Base-by-base conservation (phyloP, 1,284 basidiomycete species). In the Heterobasidion irregulare region DNA sequence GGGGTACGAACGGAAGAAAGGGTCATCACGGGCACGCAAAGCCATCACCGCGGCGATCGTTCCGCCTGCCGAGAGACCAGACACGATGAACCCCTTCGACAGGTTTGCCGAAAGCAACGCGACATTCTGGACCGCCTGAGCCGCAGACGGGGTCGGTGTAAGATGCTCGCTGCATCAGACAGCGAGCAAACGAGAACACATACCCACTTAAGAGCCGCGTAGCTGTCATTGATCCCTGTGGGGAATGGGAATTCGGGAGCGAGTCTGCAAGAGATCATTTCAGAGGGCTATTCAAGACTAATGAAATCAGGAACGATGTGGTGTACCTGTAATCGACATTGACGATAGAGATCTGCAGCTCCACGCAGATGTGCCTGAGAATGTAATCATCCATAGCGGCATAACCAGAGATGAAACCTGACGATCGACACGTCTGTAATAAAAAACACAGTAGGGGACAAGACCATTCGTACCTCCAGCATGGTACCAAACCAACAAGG, bases 1-100 rank as follows among this genome's bases (percentile, higher is more conserved):
- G 46, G 33, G 53, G 10, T 35, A 43, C 13, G 26, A 10, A 2
- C 15, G 19, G 35, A 60, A 55, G 43, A 60, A 54, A 2, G 53
- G 53, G 33, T 62, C 56, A 41, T 62, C 58, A 7, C 56, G 52
- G 3, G 56, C 58, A 5, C 49, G 56, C n/a, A 56, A 56, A 6
- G 59, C 50, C 8, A 59, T 10, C 2, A 53, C 58, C 8, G 62
- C 56, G 19, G 61, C 57, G 18, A 61, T 34, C 34, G 59, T 59
- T 16, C 51, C 59, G n/a, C 61, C 61, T 5, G 61, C 56, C 43
- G 61, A 62, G 9, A 45, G 33, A 10, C 61, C 61, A 6, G 38
- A 53, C 12, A 62, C 44, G 19, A 62, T 56, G 47, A 62, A 57
- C 9, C 61, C 61, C 26, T 59, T 57, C 9, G 19, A 10, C 3